These are phyloP conservation scores for Aurifilum marmelostoma DNA, from an alignment of 2,329 filamentous ascomycete species.

Conservation along the genomic window DNA sequence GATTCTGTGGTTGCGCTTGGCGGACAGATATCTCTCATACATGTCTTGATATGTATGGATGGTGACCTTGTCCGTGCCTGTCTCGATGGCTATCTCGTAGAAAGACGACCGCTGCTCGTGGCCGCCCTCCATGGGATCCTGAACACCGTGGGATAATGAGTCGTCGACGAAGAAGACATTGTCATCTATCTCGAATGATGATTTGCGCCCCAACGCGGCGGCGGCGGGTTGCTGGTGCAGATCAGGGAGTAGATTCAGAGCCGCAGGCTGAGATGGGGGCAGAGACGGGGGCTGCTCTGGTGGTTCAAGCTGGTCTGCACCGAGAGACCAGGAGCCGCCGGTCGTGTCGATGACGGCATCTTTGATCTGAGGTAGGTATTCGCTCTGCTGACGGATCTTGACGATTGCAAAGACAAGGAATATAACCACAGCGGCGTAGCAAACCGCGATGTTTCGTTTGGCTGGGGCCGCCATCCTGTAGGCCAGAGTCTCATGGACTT, in stretches of 20 bases:
- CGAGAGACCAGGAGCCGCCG: slow-evolving; percentile 7
- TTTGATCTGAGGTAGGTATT: neutral
- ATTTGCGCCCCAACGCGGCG: neutral
- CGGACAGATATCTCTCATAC: slow-evolving; percentile 44
- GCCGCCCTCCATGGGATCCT: neutral
- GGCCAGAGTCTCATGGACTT: neutral
- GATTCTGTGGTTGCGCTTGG: slow-evolving; percentile 37
- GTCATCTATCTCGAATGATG: neutral
- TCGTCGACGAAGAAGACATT: neutral
- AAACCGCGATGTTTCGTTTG: neutral
- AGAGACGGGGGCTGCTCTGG: neutral
- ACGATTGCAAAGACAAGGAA: slow-evolving; percentile 2
- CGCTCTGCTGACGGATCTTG: slow-evolving; percentile 3
- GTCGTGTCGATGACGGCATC: slow-evolving; percentile 4
- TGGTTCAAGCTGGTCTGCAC: neutral
- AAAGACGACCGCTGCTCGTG: neutral
- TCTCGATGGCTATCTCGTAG: slow-evolving; percentile 41
- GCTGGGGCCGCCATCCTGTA: neutral
- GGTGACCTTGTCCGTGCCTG: slow-evolving; percentile 46
- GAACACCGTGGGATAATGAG: neutral
- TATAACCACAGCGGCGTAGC: neutral
- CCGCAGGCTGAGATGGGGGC: too few relatives aligned
- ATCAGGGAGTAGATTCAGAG: neutral
- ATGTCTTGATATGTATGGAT: slow-evolving; percentile 44
- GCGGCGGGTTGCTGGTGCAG: neutral